Percentiles rank a stretch among this genome's conserved stretches.
Conservation (phyloP, 2,329 filamentous ascomycete genomes). For the Zymoseptoria pseudotritici region DNA sequence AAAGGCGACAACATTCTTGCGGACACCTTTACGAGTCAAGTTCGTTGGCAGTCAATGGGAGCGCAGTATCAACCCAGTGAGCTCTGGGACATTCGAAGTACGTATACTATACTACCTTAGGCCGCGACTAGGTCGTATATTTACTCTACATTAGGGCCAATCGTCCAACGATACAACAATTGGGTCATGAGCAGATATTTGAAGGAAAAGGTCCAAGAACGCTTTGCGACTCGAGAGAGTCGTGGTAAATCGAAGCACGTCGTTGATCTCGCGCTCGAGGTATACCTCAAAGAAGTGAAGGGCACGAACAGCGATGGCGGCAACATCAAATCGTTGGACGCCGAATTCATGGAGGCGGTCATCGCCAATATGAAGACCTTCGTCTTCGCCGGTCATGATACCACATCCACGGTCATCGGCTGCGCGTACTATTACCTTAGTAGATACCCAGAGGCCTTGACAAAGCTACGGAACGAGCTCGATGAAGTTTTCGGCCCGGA, state of each 20-base stretch:
- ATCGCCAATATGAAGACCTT: constrained; percentile 35
- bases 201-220: constrained; percentile 29
- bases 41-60: constrained; percentile 31
- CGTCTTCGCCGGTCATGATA: constrained; percentile 39
- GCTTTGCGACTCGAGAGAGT: constrained; percentile 28
- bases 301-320: constrained; percentile 15
- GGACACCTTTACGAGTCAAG: constrained; percentile 29
- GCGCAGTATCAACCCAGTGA: constrained; percentile 31
- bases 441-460: constrained; percentile 27
- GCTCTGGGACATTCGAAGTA: constrained; percentile 26
- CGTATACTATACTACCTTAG: no score
- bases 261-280: constrained; percentile 30
- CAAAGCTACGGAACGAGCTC: constrained; percentile 42
- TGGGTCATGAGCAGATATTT: constrained; percentile 31
- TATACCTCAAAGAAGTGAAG: constrained; percentile 33
- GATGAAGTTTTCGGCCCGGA: constrained; percentile 45
- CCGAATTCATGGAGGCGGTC: constrained; percentile 30
- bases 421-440: constrained; percentile 37
- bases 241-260: constrained; percentile 30
- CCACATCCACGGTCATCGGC: constrained; percentile 31
- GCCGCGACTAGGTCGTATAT: no score
- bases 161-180: constrained; percentile 30
- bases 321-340: constrained; percentile 28
- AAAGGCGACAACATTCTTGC: constrained; percentile 30
- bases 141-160: constrained; percentile 5